These are phyloP conservation scores for Kodamaea fungicola DNA, from an alignment of 1,139 yeast genomes.

Conservation along the genomic window DNA sequence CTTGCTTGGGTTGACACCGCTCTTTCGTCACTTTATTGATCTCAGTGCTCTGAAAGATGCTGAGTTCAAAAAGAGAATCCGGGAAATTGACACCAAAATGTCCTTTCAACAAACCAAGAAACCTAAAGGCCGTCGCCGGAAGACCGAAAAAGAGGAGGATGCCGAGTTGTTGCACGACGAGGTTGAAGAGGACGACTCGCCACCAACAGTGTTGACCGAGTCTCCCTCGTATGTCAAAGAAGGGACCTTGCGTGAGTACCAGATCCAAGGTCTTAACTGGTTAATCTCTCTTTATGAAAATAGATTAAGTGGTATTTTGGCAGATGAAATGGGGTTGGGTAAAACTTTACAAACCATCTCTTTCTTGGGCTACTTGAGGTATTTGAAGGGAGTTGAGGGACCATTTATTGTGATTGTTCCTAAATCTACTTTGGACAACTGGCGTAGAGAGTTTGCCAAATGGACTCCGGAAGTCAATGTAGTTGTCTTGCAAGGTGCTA, in stretches of 20 bases:
- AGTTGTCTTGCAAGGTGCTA: slow-evolving; percentile 80
- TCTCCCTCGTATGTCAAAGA: slow-evolving; percentile 67
- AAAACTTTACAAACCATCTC: slow-evolving; percentile 48
- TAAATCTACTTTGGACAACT: slow-evolving; percentile 89
- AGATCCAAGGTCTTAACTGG: slow-evolving; percentile 51
- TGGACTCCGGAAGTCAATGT: slow-evolving; percentile 98
- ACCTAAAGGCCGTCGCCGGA: slow-evolving; percentile 40
- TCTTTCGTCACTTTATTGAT: slow-evolving; percentile 87
- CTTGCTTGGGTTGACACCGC: slow-evolving; percentile 74
- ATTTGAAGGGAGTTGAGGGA: slow-evolving; percentile 74
- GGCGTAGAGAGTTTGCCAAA: slow-evolving; percentile 88
- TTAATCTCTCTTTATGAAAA: slow-evolving; percentile 43
- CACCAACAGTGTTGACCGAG: slow-evolving; percentile 65
- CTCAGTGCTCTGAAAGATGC: slow-evolving; percentile 74
- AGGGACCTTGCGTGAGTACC: slow-evolving; percentile 76
- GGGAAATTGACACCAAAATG: slow-evolving; percentile 48
- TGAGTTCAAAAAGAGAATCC: slow-evolving; percentile 54
- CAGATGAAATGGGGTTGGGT: slow-evolving; percentile 52
- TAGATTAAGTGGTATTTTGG: slow-evolving; percentile 42
- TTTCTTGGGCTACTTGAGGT: slow-evolving; percentile 82
- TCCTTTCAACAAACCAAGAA: slow-evolving; percentile 13
- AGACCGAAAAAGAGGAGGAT: slow-evolving; percentile 89
- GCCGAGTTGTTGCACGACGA: slow-evolving; percentile 82
- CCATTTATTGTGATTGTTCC: slow-evolving; percentile 94
- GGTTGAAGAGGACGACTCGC: slow-evolving; percentile 51